Base-by-base conservation (phyloP, 441 rosid genomes). In the Theobroma grandiflorum region DNA sequence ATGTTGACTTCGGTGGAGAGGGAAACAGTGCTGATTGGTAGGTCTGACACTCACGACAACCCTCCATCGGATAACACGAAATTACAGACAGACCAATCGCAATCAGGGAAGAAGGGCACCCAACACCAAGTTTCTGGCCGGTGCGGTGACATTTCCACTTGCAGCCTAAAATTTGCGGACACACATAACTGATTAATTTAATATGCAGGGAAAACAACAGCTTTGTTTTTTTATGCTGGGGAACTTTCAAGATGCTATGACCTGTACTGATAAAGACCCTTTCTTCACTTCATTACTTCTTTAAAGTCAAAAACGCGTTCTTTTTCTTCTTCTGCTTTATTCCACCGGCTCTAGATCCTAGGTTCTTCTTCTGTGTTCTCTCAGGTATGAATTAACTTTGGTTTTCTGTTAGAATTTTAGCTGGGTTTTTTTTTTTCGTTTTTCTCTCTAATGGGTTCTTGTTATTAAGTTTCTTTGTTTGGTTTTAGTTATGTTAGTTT, bases 91-190 rank as follows among this genome's bases (percentile, higher is more conserved):
- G 35, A 14, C 49, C 76, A 38, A 53, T 38, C 49, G n/a, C 33
- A 35, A 26, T 43, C 55, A 18, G 16, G 31, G 1, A 26, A 26
- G 31, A 26, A n/a, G 33, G 1, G 37, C 15, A 16, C 49, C 31
- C 45, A 5, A 35, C 4, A 9, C n/a, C 63, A 10, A 11, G 18
- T 20, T 72, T 12, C 2, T 72, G 63, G 11, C 49, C 64, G 6
- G 35, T 37, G 64, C 11, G 12, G 76, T 53, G 76, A 72, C 35
- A 72, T n/a, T 55, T 59, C 76, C 76, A 72, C 64, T 72, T 55
- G 76, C 12, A 64, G 4, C 50, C 64, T 20, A 5, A 31, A 9
- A 52, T 72, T 72, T 37, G 42, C 62, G 31, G 31, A 26, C 31
- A 35, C 63, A 37, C 47, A 18, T 33, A 18, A 18, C 47, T 42